These are phyloP conservation scores for Solanum etuberosum DNA, from an alignment of 257 asterid species.

Conservation along the genomic window DNA sequence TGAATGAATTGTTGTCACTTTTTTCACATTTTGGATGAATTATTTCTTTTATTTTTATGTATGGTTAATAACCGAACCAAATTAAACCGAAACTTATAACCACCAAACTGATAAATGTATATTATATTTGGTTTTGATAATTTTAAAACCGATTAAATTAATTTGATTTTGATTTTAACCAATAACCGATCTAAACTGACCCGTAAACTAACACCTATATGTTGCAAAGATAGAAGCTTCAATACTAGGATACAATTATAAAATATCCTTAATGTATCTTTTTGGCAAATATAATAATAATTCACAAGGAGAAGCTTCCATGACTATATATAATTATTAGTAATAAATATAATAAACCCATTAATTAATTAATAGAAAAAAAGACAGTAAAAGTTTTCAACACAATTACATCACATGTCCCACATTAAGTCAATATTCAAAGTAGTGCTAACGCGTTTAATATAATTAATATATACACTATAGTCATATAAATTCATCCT, in stretches of 20 bases:
- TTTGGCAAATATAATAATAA: background rate
- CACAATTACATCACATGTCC: background rate
- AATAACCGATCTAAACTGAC: too few relatives aligned
- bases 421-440: background rate
- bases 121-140: too few relatives aligned
- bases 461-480: background rate
- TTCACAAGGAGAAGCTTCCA: background rate
- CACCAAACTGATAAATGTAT: too few relatives aligned
- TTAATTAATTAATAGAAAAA: background rate
- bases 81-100: too few relatives aligned
- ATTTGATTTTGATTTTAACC: too few relatives aligned
- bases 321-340: background rate
- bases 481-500: background rate
- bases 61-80: too few relatives aligned
- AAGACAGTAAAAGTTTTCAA: background rate
- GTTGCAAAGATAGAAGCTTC: background rate
- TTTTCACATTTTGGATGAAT: too few relatives aligned
- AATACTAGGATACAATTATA: background rate
- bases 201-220: background rate
- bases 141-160: too few relatives aligned
- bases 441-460: background rate
- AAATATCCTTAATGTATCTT: background rate
- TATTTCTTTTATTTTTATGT: too few relatives aligned
- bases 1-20: too few relatives aligned
- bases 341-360: background rate